Conservation (phyloP, 345 rosid species). For the Syzygium jambos region DNA sequence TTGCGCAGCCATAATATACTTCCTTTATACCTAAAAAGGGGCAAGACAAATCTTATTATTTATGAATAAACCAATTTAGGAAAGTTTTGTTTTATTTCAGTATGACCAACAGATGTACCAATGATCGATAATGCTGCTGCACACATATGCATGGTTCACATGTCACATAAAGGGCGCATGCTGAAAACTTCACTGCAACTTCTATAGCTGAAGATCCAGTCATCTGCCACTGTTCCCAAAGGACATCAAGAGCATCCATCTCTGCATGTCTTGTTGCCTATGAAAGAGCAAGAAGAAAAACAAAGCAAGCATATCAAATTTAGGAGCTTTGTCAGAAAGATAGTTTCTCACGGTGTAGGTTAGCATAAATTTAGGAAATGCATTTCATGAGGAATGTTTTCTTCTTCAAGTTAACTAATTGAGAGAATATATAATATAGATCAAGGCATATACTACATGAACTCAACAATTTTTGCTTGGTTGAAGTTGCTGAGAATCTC, state of each 20-base stretch:
- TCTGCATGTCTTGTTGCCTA: neutral
- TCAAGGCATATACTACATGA: no score
- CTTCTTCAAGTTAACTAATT: neutral
- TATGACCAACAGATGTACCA: neutral
- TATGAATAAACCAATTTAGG: neutral
- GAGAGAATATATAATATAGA: no score
- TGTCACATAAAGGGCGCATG: neutral
- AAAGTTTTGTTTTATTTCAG: neutral
- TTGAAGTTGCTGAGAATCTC: no score
- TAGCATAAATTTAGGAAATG: neutral
- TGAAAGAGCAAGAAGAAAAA: neutral
- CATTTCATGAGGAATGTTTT: neutral
- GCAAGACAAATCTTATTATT: neutral
- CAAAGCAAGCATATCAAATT: neutral
- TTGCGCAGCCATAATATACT: neutral
- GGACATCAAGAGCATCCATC: neutral
- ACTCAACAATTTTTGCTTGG: no score
- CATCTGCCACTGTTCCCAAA: neutral
- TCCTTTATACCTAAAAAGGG: neutral
- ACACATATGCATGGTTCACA: neutral
- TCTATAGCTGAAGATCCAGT: neutral
- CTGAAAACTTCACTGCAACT: neutral
- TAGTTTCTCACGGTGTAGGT: neutral
- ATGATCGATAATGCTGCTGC: neutral
- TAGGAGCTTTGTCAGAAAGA: neutral